Percentiles rank a stretch among this genome's conserved stretches.
phyloP scores from a whole-genome alignment of 176 grass and related monocot species.

The Zoysia japonica region DNA sequence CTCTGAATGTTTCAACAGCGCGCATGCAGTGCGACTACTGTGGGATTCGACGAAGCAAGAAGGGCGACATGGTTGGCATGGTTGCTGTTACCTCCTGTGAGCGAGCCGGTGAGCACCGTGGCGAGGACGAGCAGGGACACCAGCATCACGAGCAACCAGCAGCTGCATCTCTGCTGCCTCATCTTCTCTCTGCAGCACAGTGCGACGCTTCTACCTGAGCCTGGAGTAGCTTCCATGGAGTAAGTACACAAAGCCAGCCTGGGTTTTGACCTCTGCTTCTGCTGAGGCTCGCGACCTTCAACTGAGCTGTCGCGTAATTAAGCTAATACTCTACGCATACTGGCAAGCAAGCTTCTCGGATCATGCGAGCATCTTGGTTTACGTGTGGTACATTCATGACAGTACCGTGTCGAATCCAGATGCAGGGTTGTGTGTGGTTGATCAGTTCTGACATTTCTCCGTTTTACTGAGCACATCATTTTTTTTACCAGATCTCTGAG shows the following conservation, averaged over 20 bases:
- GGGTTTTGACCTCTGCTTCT: too few species aligned
- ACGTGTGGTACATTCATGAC: constrained; percentile 35
- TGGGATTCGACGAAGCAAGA: neutral
- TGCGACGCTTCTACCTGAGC: neutral
- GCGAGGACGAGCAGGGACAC: neutral
- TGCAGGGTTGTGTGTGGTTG: neutral
- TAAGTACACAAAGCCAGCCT: neutral
- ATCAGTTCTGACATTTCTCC: too few species aligned
- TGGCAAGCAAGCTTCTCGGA: neutral
- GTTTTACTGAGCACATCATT: too few species aligned
- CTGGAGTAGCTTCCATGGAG: too few species aligned
- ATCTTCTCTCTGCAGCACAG: neutral
- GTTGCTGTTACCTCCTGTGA: constrained; percentile 25
- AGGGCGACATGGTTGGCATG: neutral
- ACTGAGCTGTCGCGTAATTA: too few species aligned
- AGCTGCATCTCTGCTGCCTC: neutral
- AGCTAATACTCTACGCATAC: neutral
- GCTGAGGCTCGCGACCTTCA: too few species aligned
- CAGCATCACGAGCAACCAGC: neutral
- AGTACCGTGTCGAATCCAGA: constrained; percentile 18
- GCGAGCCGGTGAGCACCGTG: neutral
- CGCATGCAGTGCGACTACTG: neutral
- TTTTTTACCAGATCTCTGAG: too few species aligned
- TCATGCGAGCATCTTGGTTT: constrained; percentile 30
- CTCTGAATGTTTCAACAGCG: too few species aligned